Conservation (phyloP, 495 filamentous ascomycete genomes). For the Penicillium angulare region DNA sequence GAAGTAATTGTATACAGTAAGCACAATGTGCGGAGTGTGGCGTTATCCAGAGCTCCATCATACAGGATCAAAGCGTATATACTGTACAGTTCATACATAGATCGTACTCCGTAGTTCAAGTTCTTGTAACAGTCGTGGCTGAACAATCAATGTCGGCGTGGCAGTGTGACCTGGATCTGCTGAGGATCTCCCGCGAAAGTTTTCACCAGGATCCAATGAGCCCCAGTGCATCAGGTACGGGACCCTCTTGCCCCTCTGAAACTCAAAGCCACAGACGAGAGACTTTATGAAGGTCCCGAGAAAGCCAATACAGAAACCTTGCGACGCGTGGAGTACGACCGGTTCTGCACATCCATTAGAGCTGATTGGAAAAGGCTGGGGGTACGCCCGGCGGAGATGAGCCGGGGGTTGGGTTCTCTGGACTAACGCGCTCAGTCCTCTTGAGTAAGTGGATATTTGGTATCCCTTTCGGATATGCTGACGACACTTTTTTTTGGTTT, state of each 20-base stretch:
- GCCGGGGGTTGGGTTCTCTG: slow-evolving; percentile 6
- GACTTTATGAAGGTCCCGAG: slow-evolving; percentile 23
- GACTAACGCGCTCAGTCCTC: slow-evolving; percentile 13
- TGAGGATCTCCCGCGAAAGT: slow-evolving; percentile 47
- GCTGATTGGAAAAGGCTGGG: slow-evolving; percentile 15
- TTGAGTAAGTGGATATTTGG: background rate
- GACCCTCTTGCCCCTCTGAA: slow-evolving; percentile 22
- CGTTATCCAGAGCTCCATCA: too few species aligned
- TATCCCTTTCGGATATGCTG: background rate
- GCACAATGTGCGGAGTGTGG: too few species aligned
- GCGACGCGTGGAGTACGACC: slow-evolving; percentile 14
- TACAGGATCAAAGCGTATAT: too few species aligned
- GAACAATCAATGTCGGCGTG: too few species aligned
- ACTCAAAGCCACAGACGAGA: background rate
- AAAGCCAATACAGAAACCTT: slow-evolving; percentile 13
- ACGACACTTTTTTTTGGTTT: background rate
- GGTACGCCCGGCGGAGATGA: background rate
- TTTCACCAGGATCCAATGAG: slow-evolving; percentile 29
- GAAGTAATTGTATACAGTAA: too few species aligned
- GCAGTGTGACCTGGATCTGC: slow-evolving; percentile 41
- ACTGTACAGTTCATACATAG: too few species aligned
- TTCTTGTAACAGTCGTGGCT: too few species aligned
- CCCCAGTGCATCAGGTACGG: slow-evolving; percentile 22
- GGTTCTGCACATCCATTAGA: slow-evolving; percentile 14
- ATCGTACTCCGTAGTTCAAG: too few species aligned